Conservation (phyloP, 305 asterid genomes). For the Solanum hybrid region DNA sequence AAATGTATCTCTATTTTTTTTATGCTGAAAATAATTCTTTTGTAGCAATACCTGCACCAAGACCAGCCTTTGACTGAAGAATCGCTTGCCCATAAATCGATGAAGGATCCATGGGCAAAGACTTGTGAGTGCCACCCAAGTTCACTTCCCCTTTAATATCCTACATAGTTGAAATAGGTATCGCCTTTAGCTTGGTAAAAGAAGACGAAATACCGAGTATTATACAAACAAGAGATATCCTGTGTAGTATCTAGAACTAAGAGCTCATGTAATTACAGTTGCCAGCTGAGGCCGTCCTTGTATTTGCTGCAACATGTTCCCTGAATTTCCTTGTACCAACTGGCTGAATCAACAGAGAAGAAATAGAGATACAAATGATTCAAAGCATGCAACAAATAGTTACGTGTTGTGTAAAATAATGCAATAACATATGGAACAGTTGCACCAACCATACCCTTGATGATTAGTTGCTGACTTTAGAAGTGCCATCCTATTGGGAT, state of each 20-base stretch:
- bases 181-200: constrained; percentile 1
- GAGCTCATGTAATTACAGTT: constrained; percentile 37
- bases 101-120: constrained; percentile 81
- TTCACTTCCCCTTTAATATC: constrained; percentile 75
- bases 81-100: constrained; percentile 93
- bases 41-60: constrained; percentile 67
- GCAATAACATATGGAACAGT: background rate
- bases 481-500: constrained; percentile 93
- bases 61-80: constrained; percentile 94
- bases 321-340: constrained; percentile 79
- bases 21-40: background rate
- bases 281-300: constrained; percentile 88
- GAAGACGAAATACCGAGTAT: background rate
- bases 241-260: background rate
- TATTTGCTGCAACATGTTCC: constrained; percentile 91
- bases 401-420: background rate
- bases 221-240: background rate
- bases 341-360: constrained; percentile 56
- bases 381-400: background rate
- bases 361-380: constrained; percentile 2
- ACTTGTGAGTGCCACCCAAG: constrained; percentile 70
- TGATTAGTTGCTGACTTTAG: constrained; percentile 81
- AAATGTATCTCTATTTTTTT: background rate
- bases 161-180: constrained; percentile 27
- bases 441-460: constrained; percentile 62